Conservation (phyloP, 352 stramenopile genomes). For the Phytophthora sp. region DNA sequence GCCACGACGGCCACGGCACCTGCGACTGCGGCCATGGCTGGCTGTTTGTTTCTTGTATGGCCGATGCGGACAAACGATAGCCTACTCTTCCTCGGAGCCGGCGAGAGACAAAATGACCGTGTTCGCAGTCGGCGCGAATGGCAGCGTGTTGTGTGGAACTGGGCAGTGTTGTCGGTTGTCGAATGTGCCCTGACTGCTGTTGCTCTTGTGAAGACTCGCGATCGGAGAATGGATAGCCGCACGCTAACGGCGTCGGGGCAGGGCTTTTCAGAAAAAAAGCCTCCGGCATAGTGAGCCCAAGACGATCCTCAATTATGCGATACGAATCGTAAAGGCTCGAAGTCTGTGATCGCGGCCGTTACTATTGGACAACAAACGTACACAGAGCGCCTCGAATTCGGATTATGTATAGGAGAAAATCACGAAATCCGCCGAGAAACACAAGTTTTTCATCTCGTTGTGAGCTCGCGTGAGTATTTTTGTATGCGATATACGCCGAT, state of each 20-base stretch:
- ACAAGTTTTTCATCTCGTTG: no score
- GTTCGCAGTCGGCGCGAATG: slow-evolving; percentile 19
- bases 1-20: background rate
- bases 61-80: background rate
- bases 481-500: no score
- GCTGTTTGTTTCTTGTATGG: background rate
- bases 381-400: background rate
- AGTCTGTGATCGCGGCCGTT: slow-evolving; percentile 1
- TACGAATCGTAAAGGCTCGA: slow-evolving; percentile 12
- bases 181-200: slow-evolving; percentile 6
- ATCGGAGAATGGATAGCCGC: slow-evolving; percentile 17
- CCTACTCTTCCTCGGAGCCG: background rate
- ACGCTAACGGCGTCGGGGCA: background rate
- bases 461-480: no score
- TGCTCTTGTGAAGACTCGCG: background rate
- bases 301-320: background rate
- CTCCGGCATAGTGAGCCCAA: slow-evolving; percentile 11
- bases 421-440: background rate
- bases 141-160: slow-evolving; percentile 7
- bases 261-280: no score
- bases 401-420: slow-evolving; percentile 5
- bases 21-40: slow-evolving; percentile 20
- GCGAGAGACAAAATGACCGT: slow-evolving; percentile 23
- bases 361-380: slow-evolving; percentile 20
- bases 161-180: slow-evolving; percentile 15